Percentiles rank a stretch among this genome's conserved stretches.
Conservation (phyloP, 768 basidiomycete species). For the Tephrocybe sp. region DNA sequence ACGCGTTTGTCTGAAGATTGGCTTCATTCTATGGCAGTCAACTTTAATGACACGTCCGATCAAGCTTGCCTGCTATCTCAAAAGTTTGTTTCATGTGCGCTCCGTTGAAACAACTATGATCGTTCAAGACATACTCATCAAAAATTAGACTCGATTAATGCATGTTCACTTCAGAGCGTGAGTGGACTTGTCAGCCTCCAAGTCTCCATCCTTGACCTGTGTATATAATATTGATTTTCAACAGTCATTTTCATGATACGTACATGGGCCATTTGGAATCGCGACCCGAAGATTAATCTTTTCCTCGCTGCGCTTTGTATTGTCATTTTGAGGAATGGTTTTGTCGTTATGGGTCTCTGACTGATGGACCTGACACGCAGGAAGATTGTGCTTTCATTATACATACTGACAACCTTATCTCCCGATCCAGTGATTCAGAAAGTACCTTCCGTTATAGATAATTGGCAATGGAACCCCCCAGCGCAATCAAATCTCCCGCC, state of each 20-base stretch:
- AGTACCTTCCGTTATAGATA: background rate
- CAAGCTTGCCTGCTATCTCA: background rate
- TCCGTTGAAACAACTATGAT: background rate
- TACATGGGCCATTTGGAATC: constrained; percentile 21
- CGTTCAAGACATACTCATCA: background rate
- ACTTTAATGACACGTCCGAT: background rate
- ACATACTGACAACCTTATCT: background rate
- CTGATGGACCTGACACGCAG: background rate
- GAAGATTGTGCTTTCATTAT: background rate
- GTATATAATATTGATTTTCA: background rate
- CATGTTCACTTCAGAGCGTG: constrained; percentile 2
- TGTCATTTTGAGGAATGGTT: constrained; percentile 4
- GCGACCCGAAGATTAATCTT: constrained; percentile 8
- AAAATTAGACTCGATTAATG: background rate
- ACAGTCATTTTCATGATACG: constrained; percentile 21
- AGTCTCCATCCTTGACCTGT: background rate
- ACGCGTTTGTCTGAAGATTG: background rate
- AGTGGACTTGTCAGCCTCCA: background rate
- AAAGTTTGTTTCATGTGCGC: background rate
- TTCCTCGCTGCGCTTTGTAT: constrained; percentile 10
- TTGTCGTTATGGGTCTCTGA: constrained; percentile 11
- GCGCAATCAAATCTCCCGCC: no score
- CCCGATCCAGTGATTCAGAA: background rate
- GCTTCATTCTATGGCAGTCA: background rate
- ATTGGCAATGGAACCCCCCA: background rate